Percentiles rank a stretch among this genome's conserved stretches.
phyloP scores from a whole-genome alignment of 2,329 filamentous ascomycete genomes.

The Colletotrichum spinosum region DNA sequence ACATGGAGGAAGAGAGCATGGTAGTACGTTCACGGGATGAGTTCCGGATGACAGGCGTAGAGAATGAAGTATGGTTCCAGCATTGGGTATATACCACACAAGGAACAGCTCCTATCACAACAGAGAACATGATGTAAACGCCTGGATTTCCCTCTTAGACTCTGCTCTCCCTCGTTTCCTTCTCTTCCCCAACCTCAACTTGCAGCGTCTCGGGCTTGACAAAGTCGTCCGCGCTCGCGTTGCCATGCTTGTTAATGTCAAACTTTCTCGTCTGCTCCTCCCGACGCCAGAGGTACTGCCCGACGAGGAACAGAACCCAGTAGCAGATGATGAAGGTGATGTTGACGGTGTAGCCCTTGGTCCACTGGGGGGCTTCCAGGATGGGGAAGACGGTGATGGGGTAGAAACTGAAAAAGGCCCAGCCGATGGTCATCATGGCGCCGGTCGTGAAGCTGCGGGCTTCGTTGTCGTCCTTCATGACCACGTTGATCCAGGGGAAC shows the following conservation, averaged over 20 bases:
- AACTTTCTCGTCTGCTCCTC: slow-evolving; percentile 8
- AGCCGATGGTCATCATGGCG: slow-evolving; percentile 38
- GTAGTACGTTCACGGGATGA: no score
- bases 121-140: no score
- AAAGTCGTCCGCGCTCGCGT: not conserved
- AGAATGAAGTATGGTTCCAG: no score
- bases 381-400: slow-evolving; percentile 36
- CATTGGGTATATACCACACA: no score
- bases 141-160: not conserved
- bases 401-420: slow-evolving; percentile 37
- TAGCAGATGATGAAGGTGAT: slow-evolving; percentile 9
- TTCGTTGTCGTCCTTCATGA: slow-evolving; percentile 38
- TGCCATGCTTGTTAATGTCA: not conserved
- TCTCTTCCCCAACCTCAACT: not conserved
- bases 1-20: no score
- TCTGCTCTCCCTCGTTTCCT: not conserved
- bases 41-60: no score
- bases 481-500: slow-evolving; percentile 37
- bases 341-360: slow-evolving; percentile 39
- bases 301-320: slow-evolving; percentile 27
- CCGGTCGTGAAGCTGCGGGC: slow-evolving; percentile 37
- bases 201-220: not conserved
- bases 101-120: no score
- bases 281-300: slow-evolving; percentile 19
- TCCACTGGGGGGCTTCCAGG: slow-evolving; percentile 37